Conservation (phyloP, 192 early-diverging fungal species). For the Lobosporangium transversale region DNA sequence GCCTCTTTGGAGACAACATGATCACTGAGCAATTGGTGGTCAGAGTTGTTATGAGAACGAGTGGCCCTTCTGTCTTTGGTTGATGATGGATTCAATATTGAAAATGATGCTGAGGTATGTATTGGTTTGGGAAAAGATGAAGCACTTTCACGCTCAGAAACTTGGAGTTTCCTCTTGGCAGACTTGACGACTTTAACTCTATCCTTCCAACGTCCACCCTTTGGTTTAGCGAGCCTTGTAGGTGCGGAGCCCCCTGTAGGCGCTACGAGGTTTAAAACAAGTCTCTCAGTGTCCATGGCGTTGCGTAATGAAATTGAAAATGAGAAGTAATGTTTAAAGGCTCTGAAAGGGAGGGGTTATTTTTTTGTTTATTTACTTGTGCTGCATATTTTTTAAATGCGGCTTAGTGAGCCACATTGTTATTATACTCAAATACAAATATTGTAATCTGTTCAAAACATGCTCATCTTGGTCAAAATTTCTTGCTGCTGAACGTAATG, state of each 20-base stretch:
- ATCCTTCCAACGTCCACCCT: slow-evolving; percentile 56
- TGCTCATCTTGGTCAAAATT: slow-evolving; percentile 34
- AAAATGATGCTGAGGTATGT: background rate
- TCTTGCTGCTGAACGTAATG: slow-evolving; percentile 40
- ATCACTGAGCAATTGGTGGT: slow-evolving; percentile 10
- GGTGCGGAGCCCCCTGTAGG: slow-evolving; percentile 24
- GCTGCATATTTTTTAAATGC: background rate
- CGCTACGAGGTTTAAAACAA: slow-evolving; percentile 40
- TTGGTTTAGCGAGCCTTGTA: slow-evolving; percentile 31
- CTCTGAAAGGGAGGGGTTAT: background rate
- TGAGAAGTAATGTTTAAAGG: background rate
- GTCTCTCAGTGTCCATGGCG: slow-evolving; percentile 45
- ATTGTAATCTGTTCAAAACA: slow-evolving; percentile 9
- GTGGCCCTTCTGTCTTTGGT: background rate
- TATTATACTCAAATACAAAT: background rate
- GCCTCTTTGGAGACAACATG: slow-evolving; percentile 23
- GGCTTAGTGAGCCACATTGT: background rate
- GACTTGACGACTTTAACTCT: slow-evolving; percentile 49
- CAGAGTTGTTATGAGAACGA: slow-evolving; percentile 18
- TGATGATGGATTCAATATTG: slow-evolving; percentile 4
- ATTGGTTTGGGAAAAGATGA: background rate
- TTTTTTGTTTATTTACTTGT: background rate
- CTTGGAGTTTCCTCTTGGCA: slow-evolving; percentile 20
- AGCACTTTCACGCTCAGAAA: background rate
- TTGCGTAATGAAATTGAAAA: background rate